Percentiles rank a stretch among this genome's conserved stretches.
phyloP scores from a whole-genome alignment of 2,329 filamentous ascomycete species.

The Aspergillus quadrilineatus region DNA sequence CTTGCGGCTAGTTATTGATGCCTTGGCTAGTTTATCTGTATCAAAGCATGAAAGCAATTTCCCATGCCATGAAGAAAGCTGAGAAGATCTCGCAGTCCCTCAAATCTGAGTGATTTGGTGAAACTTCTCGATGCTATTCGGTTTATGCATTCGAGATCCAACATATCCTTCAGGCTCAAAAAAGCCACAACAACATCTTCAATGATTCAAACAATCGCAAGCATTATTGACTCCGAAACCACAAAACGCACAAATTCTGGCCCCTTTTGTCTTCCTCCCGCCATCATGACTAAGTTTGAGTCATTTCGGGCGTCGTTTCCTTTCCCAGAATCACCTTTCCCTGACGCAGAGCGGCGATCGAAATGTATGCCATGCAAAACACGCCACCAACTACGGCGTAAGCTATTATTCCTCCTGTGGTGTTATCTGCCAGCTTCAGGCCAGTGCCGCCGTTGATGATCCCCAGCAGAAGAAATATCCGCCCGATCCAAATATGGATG shows the following conservation, averaged over 20 bases:
- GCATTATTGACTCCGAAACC: background rate
- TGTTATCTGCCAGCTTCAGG: constrained; percentile 42
- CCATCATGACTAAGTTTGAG: background rate
- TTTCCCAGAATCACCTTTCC: constrained; percentile 8
- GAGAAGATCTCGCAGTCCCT: constrained; percentile 19
- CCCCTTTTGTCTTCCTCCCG: background rate
- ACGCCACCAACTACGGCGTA: constrained; percentile 15
- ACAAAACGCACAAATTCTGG: background rate
- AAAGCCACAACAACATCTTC: background rate
- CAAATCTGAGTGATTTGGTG: constrained; percentile 27
- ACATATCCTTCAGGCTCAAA: background rate
- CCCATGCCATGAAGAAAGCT: constrained; percentile 28
- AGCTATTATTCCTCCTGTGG: constrained; percentile 15
- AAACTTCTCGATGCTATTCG: background rate
- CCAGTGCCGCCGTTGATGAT: constrained; percentile 55
- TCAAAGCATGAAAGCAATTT: constrained; percentile 32
- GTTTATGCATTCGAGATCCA: background rate
- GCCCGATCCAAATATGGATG: constrained; percentile 45
- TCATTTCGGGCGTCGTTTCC: constrained; percentile 1
- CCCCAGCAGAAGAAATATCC: constrained; percentile 47
- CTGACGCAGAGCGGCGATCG: constrained; percentile 1
- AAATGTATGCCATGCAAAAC: constrained; percentile 8
- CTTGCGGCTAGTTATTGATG: background rate
- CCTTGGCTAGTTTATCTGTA: constrained; percentile 21
- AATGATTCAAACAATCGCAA: background rate